phyloP scores from a whole-genome alignment of 2,329 filamentous ascomycete genomes.

The Nannizziopsis arthrosporioides region DNA sequence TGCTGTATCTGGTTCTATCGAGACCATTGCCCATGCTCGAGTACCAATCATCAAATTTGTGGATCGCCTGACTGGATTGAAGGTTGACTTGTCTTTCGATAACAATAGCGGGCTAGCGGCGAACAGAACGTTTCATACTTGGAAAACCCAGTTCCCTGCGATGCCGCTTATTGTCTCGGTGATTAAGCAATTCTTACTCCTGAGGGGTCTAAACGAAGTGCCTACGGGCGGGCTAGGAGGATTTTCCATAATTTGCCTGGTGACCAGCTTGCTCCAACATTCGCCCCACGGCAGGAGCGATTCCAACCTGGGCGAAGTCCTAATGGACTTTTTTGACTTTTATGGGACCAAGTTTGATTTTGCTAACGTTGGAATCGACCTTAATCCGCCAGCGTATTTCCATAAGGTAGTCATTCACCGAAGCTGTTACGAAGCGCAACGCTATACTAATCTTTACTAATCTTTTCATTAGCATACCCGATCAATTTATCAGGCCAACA shows the following conservation, averaged over 20 bases:
- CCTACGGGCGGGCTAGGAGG: constrained; percentile 83
- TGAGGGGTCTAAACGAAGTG: constrained; percentile 85
- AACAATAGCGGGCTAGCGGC: constrained; percentile 72
- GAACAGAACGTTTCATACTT: constrained; percentile 65
- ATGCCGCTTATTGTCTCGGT: constrained; percentile 80
- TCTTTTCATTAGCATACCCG: neutral
- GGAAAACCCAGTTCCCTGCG: constrained; percentile 67
- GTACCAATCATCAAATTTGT: constrained; percentile 90
- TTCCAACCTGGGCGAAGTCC: constrained; percentile 63
- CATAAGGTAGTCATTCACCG: constrained; percentile 52
- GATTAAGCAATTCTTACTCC: constrained; percentile 83
- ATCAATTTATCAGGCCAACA: constrained; percentile 43
- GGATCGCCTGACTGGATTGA: constrained; percentile 64
- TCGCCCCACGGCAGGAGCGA: constrained; percentile 58
- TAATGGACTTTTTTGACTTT: constrained; percentile 79
- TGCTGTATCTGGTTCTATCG: constrained; percentile 47
- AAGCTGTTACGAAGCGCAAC: neutral
- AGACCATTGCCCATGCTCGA: constrained; percentile 62
- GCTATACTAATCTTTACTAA: constrained; percentile 23
- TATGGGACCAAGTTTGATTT: constrained; percentile 77
- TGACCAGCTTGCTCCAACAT: constrained; percentile 75
- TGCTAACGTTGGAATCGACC: constrained; percentile 56
- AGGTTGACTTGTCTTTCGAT: constrained; percentile 90
- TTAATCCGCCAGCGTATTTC: constrained; percentile 63
- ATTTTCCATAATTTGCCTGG: constrained; percentile 86